Evolutionary conservation across 2,329 filamentous ascomycete species (phyloP).

Genomic region (Monosporascus sp.): DNA sequence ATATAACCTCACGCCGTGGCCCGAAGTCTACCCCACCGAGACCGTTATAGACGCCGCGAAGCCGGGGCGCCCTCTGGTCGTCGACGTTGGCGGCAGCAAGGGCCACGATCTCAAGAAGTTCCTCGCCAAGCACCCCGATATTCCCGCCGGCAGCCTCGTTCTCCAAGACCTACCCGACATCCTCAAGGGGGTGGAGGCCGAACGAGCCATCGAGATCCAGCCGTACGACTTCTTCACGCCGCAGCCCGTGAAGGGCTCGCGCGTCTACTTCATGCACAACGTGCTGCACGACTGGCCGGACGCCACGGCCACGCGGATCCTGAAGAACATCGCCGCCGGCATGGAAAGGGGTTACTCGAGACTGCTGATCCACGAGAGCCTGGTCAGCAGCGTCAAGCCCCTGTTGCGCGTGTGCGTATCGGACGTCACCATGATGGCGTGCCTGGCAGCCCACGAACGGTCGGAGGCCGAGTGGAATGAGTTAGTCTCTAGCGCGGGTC

Average conservation of each 20-base stretch:
- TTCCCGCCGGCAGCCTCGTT: constrained; percentile 22
- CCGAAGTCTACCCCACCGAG: constrained; percentile 29
- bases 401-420: constrained; percentile 25
- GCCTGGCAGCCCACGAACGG: constrained; percentile 26
- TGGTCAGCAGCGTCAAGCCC: constrained; percentile 26
- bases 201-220: constrained; percentile 22
- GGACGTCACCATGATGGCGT: constrained; percentile 32
- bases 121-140: constrained; percentile 18
- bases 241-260: constrained; percentile 35
- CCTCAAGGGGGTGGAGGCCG: constrained; percentile 11
- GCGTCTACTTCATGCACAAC: constrained; percentile 21
- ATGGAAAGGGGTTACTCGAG: constrained; percentile 30
- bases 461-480: constrained; percentile 26
- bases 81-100: constrained; percentile 32
- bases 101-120: constrained; percentile 34
- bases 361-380: constrained; percentile 31
- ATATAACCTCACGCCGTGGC: constrained; percentile 33
- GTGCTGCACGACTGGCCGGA: constrained; percentile 30
- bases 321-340: constrained; percentile 11
- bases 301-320: constrained; percentile 17
- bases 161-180: constrained; percentile 31
- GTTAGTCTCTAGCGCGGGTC: constrained; percentile 19
- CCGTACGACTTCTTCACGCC: constrained; percentile 34
- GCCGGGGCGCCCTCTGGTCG: constrained; percentile 24
- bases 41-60: constrained; percentile 22